Conservation (phyloP, 306 rosid species). For the Corylus avellana region DNA sequence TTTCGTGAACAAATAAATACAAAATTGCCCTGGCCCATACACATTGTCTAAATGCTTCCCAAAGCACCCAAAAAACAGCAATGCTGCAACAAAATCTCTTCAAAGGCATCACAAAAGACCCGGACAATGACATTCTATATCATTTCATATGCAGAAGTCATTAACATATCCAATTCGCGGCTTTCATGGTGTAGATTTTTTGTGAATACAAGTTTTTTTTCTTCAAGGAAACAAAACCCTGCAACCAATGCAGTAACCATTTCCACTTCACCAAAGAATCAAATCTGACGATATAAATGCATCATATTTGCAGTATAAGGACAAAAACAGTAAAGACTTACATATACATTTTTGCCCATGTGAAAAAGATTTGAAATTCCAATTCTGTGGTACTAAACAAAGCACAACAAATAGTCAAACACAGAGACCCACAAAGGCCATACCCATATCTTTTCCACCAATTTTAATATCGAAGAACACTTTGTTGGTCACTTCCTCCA, state of each 20-base stretch:
- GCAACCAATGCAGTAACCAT: not conserved
- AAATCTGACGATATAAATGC: not conserved
- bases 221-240: not conserved
- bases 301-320: not conserved
- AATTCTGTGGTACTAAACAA: not conserved
- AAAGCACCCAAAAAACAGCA: not conserved
- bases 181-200: not conserved
- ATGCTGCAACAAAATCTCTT: not conserved
- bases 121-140: not conserved
- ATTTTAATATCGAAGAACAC: conserved; percentile 52
- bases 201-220: not conserved
- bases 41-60: not conserved
- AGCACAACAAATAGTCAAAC: not conserved
- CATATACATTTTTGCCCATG: not conserved
- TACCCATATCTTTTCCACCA: conserved; percentile 52
- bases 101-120: not conserved
- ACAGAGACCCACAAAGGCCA: not conserved
- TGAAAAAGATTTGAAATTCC: not conserved
- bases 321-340: not conserved
- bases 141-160: not conserved
- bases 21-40: not conserved
- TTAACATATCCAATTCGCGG: not conserved
- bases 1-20: not conserved
- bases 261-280: not conserved
- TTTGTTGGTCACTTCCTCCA: conserved; percentile 50